Conservation (phyloP, 495 filamentous ascomycete species). For the Evernia prunastri region DNA sequence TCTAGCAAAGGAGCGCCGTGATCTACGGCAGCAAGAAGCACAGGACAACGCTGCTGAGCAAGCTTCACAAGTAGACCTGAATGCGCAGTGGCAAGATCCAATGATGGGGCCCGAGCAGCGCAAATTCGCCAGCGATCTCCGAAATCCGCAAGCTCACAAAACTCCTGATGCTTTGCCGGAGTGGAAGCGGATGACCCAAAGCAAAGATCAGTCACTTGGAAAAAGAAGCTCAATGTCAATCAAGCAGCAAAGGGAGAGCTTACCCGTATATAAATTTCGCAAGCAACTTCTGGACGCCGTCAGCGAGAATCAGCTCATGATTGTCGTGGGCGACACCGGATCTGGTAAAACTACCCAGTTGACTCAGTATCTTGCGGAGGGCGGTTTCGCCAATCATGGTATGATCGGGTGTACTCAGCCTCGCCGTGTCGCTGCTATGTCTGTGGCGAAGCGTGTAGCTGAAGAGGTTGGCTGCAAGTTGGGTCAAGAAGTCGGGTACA, state of each 20-base stretch:
- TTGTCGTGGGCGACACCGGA: constrained; percentile 96
- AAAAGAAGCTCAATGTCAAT: constrained; percentile 88
- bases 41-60: constrained; percentile 77
- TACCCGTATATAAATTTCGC: constrained; percentile 88
- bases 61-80: constrained; percentile 73
- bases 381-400: constrained; percentile 78
- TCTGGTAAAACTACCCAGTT: constrained; percentile 97
- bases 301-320: constrained; percentile 77
- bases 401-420: constrained; percentile 98
- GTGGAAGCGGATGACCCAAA: constrained; percentile 82
- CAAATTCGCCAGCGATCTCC: constrained; percentile 81
- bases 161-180: constrained; percentile 70
- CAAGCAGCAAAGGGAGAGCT: constrained; percentile 84
- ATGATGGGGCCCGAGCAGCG: constrained; percentile 79
- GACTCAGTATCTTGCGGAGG: constrained; percentile 91
- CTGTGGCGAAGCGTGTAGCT: constrained; percentile 90
- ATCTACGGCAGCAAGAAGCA: constrained; percentile 79
- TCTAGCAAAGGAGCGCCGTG: constrained; percentile 85
- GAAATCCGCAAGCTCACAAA: constrained; percentile 49
- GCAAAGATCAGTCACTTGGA: constrained; percentile 75
- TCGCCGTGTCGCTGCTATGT: constrained; percentile 94
- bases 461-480: constrained; percentile 92
- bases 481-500: constrained; percentile 92
- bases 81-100: constrained; percentile 92
- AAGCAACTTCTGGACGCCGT: constrained; percentile 86